phyloP scores from a whole-genome alignment of 441 rosid species.

The Adansonia rubrostipa region DNA sequence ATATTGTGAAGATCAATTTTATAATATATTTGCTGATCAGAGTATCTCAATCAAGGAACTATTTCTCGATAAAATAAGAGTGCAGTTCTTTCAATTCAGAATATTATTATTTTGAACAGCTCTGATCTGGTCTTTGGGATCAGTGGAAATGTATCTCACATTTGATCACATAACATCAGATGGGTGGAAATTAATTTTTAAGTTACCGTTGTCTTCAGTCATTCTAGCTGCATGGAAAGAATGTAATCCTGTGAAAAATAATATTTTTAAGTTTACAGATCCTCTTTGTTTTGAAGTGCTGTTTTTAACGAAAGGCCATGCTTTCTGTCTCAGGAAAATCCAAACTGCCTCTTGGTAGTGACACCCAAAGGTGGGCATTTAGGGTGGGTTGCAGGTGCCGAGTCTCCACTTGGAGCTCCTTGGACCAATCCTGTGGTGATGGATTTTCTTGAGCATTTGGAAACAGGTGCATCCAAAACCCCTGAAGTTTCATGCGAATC shows the following conservation, averaged over 20 bases:
- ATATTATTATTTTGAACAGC: background rate
- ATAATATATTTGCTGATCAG: background rate
- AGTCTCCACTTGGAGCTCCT: slow-evolving; percentile 76
- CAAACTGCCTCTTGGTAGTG: slow-evolving; percentile 75
- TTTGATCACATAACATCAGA: background rate
- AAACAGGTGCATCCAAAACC: slow-evolving; percentile 37
- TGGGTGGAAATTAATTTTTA: background rate
- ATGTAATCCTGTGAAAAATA: background rate
- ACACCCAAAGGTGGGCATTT: slow-evolving; percentile 90
- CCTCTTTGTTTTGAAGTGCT: background rate
- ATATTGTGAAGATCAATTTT: background rate
- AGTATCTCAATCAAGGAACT: background rate
- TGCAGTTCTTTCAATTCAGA: background rate
- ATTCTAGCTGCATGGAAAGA: background rate
- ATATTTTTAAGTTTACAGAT: background rate
- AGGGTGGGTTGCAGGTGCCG: slow-evolving; percentile 85
- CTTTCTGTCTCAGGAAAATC: slow-evolving; percentile 54
- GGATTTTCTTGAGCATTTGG: slow-evolving; percentile 78
- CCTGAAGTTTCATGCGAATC: slow-evolving; percentile 4
- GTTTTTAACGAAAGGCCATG: background rate
- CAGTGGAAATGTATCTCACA: background rate
- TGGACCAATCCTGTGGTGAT: slow-evolving; percentile 79
- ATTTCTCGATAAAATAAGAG: background rate
- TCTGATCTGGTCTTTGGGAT: background rate
- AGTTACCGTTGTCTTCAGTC: background rate